Base-by-base conservation (phyloP, 1,284 basidiomycete species). In the Cystobasidium sp. region DNA sequence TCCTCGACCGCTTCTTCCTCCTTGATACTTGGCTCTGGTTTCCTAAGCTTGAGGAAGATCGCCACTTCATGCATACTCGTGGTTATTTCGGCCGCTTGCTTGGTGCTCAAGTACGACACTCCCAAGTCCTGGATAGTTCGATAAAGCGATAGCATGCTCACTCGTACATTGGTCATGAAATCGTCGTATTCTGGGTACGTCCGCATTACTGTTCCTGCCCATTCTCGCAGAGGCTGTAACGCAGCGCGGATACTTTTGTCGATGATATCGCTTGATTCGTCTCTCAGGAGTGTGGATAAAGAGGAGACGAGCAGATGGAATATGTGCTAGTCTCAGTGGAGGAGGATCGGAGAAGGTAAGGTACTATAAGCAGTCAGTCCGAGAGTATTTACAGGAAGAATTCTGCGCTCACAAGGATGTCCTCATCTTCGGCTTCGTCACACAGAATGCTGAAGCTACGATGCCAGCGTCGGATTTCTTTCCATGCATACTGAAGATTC, bases 381-480 rank as follows among this genome's bases (percentile, higher is more conserved):
- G 53, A n/a, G 44, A 22, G 18, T 55, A 37, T 2, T 56, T 14
- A 46, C 51, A 20, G 16, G 1, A n/a, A 3, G 20, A 10, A 31
- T 5, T 5, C 24, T 9, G 1, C 14, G 58, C 66, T 68, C 66
- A 68, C 66, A 18, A 68, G 41, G 41, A 56, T 44, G n/a, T 68
- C 66, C 53, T 58, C 55, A 24, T 68, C 66, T 46, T 52, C 43
- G 16, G 55, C 53, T 31, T 56, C 39, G 46, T 68, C 66, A 53
- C 66, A 68, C 41, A 68, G 18, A 5, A 68, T 49, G 41, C 53
- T 39, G 31, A 56, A 56, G 20, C 66, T 58, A 9, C 66, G 66
- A 39, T 68, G 52, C 66, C 66, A 68, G 22, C 66, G 39, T 59
- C 66, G 37, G 39, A 68, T 43, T 55, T 68, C 66, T 20, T 49